Evolutionary conservation across 2,329 filamentous ascomycete species (phyloP).

Genomic region (Erysiphe pisi): DNA sequence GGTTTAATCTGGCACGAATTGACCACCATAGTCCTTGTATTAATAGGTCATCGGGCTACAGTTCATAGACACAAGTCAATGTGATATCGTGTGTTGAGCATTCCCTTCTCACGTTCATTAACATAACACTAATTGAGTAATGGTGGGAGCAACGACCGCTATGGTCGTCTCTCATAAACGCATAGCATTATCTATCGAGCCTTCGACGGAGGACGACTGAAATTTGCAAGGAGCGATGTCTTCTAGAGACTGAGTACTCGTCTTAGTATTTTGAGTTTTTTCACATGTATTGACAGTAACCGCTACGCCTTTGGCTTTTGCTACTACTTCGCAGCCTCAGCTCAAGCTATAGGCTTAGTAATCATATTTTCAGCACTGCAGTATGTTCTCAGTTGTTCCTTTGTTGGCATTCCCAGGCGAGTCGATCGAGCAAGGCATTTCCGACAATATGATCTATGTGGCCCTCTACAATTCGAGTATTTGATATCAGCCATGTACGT

Average conservation of each 20-base stretch:
- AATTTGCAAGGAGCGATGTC: too few relatives aligned
- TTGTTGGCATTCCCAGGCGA: background rate
- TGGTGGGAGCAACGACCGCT: background rate
- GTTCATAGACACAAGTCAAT: background rate
- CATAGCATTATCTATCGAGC: too few relatives aligned
- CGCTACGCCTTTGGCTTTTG: too few relatives aligned
- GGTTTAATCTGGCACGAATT: background rate
- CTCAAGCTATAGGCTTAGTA: background rate
- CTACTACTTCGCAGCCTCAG: too few relatives aligned
- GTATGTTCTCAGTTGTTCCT: background rate
- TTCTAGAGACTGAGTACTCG: too few relatives aligned
- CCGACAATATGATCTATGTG: background rate
- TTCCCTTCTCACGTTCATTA: background rate
- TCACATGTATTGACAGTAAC: too few relatives aligned
- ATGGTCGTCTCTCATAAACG: too few relatives aligned
- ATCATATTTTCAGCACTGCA: background rate
- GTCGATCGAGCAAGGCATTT: background rate
- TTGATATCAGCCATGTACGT: background rate
- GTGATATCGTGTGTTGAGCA: background rate
- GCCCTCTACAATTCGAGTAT: background rate
- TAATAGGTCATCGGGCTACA: background rate
- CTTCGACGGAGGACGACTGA: too few relatives aligned
- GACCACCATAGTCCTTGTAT: background rate
- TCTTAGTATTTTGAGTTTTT: too few relatives aligned
- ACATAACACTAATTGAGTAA: background rate